Evolutionary conservation across 78 protist species (phyloP).

Genomic region (Guillardia theta): DNA sequence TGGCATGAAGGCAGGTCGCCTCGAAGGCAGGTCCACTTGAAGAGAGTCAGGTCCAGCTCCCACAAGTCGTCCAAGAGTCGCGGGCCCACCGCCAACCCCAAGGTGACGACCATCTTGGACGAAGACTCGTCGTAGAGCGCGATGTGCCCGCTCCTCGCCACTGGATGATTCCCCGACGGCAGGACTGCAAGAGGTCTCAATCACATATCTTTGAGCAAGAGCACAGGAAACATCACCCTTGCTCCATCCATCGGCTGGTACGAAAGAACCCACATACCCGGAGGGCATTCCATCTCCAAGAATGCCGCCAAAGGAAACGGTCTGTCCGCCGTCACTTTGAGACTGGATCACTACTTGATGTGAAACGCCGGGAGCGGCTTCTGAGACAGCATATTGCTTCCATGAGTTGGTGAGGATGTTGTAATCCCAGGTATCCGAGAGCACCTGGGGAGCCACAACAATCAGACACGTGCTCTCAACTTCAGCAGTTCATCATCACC

Average conservation of each 20-base stretch:
- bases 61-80: too few species aligned
- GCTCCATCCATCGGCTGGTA: not conserved
- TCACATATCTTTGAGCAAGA: too few species aligned
- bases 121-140: not conserved
- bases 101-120: not conserved
- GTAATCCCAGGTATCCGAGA: not conserved
- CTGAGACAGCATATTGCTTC: not conserved
- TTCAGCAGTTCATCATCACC: too few species aligned
- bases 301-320: not conserved
- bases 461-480: too few species aligned
- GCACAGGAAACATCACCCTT: too few species aligned
- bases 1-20: too few species aligned
- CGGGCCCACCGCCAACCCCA: too few species aligned
- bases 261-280: not conserved
- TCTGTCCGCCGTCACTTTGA: not conserved
- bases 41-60: not conserved
- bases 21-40: not conserved
- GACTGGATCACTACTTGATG: not conserved
- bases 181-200: not conserved
- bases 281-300: not conserved
- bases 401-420: not conserved
- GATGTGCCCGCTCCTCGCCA: not conserved
- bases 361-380: not conserved
- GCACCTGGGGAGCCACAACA: too few species aligned
- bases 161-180: not conserved